Conservation (phyloP, 2,329 filamentous ascomycete species). For the Aspergillus felis region DNA sequence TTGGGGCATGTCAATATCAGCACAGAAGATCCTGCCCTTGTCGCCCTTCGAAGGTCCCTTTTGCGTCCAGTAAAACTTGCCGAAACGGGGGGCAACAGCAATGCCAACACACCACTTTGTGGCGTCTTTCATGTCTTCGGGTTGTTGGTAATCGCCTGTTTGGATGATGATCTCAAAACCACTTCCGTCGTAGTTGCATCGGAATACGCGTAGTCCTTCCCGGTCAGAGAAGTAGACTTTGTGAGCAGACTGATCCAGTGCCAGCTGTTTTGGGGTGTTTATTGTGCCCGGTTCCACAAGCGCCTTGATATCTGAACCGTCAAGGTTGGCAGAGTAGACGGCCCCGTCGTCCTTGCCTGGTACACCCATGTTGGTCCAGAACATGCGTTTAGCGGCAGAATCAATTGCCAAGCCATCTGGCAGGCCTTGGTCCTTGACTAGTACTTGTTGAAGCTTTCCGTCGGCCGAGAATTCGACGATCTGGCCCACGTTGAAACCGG, state of each 20-base stretch:
- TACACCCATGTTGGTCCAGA: slow-evolving; percentile 51
- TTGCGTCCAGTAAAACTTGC: slow-evolving; percentile 58
- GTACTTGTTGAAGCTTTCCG: slow-evolving; percentile 12
- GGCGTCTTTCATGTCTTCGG: slow-evolving; percentile 32
- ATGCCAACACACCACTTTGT: slow-evolving; percentile 56
- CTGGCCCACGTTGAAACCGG: slow-evolving; percentile 13
- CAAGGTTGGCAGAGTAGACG: slow-evolving; percentile 45
- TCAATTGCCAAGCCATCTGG: slow-evolving; percentile 47
- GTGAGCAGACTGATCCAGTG: slow-evolving; percentile 21
- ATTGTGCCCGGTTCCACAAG: slow-evolving; percentile 44
- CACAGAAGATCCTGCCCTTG: slow-evolving; percentile 52
- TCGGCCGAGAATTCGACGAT: slow-evolving; percentile 16
- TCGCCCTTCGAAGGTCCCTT: slow-evolving; percentile 53
- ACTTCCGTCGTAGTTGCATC: slow-evolving; percentile 34
- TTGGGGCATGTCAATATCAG: slow-evolving; percentile 39
- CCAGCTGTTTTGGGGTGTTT: slow-evolving; percentile 49
- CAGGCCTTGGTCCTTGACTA: slow-evolving; percentile 19
- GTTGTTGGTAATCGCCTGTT: slow-evolving; percentile 22
- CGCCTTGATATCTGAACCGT: slow-evolving; percentile 45
- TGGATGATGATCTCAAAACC: slow-evolving; percentile 39
- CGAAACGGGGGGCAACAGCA: slow-evolving; percentile 40
- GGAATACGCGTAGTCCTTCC: slow-evolving; percentile 39
- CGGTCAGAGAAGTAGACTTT: slow-evolving; percentile 44
- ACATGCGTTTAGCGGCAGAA: slow-evolving; percentile 33
- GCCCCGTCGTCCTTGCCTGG: slow-evolving; percentile 40